Evolutionary conservation across 2,329 filamentous ascomycete genomes (phyloP), one percentile per base, ranked within the genome.

Genomic region (Epichloe aotearoae): DNA sequence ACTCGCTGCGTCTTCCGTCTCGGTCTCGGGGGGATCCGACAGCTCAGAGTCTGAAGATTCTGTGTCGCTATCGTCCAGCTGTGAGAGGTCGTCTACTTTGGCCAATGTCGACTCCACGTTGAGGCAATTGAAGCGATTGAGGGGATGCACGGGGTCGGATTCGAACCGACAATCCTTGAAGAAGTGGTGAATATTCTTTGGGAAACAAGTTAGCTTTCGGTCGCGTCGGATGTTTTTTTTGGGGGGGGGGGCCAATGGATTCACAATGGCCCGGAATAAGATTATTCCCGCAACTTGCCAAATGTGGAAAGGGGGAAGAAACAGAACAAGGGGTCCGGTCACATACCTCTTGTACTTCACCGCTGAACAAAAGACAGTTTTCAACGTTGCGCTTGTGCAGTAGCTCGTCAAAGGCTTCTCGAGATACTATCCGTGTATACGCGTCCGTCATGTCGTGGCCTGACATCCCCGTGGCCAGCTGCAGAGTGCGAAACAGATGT

Each of bases 131-230:
- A 52, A 52, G 46, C 46, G 52, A 44, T 42, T 50, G 44, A 36
- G 26, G 4, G 55, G 54, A 42, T 57, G 53, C 20, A 42, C 36
- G 26, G 53, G 54, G 42, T 57, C 54, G 44, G 33, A n/a, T 38
- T 12, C 36, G 50, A 49, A 59, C 40, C 33, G n/a, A 36, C 17
- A 11, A 20, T 53, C 34, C 4, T 23, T 23, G 48, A 57, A 58
- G 48, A 56, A 59, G n/a, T 38, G 30, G 54, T 57, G 57, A 20
- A 58, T 50, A 37, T 57, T 26, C 56, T 57, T 19, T 41, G 57
- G 26, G 3, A 17, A 33, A 59, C 59, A 54, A 53, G 54, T 61
- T 57, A 61, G 58, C 49, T 50, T 33, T n/a, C 23, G 38, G 38
- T 36, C 37, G 23, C 23, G 23, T 26, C 3, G 23, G 23, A 1